Percentiles rank a stretch among this genome's conserved stretches.
Evolutionary conservation across 2,329 filamentous ascomycete genomes (phyloP).

Genomic region (Diaporthe sp.): DNA sequence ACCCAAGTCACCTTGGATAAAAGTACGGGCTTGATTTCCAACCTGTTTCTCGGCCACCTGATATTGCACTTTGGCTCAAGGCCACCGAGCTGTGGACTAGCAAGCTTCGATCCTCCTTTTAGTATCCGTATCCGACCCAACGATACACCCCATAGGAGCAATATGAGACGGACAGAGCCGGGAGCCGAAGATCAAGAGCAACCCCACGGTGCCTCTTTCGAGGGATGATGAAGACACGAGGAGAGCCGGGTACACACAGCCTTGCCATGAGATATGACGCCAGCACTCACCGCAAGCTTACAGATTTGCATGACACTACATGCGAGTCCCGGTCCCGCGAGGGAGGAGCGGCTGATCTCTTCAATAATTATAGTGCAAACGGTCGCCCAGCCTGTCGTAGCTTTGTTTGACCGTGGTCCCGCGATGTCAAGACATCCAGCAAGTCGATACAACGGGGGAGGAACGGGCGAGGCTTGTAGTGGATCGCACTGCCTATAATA

Average conservation of each 20-base stretch:
- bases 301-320: conserved; percentile 17
- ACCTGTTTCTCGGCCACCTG: not conserved
- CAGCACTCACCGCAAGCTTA: conserved; percentile 14
- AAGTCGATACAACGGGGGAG: not conserved
- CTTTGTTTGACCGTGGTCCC: not conserved
- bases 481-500: not conserved
- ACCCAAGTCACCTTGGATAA: not conserved
- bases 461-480: not conserved
- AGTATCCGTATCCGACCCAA: not conserved
- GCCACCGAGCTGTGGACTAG: conserved; percentile 6
- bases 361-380: not conserved
- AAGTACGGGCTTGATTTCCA: not conserved
- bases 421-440: not conserved
- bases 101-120: not conserved
- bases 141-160: not conserved
- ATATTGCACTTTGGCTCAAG: conserved; percentile 3
- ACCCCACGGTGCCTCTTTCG: not conserved
- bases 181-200: not conserved
- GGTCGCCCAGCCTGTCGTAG: not conserved
- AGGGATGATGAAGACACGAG: not conserved
- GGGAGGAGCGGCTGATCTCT: not conserved
- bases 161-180: not conserved
- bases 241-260: conserved; percentile 15
- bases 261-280: conserved; percentile 12
- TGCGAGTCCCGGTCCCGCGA: not conserved